These are phyloP conservation scores for Plasmodium gaboni DNA, from an alignment of 169 alveolate genomes.

Conservation along the genomic window DNA sequence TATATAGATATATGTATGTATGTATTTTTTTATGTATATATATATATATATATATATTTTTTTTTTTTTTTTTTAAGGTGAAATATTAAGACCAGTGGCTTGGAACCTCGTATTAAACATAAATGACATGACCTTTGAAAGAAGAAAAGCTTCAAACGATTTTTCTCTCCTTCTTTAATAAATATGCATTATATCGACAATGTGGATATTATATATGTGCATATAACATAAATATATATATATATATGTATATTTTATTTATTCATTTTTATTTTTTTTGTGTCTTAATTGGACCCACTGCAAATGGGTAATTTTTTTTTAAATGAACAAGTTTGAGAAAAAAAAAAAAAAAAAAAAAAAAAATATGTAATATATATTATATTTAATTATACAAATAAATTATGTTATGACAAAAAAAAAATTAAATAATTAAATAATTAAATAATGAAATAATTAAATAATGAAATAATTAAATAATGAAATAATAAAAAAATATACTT, in stretches of 20 bases:
- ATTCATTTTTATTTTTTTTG: background rate
- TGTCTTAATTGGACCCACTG: background rate
- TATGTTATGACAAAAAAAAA: background rate
- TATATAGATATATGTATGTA: background rate
- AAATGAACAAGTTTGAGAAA: background rate
- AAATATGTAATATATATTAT: background rate
- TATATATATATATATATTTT: background rate
- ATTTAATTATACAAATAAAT: background rate
- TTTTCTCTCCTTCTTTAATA: constrained; percentile 29
- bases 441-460: no score
- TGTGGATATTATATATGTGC: background rate
- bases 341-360: background rate
- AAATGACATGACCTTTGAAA: constrained; percentile 58
- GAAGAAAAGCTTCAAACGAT: constrained; percentile 61
- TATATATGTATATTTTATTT: background rate
- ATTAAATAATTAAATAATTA: background rate
- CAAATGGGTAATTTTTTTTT: background rate
- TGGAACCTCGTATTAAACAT: constrained; percentile 67
- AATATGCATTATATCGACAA: background rate
- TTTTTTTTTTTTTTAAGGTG: constrained; percentile 18
- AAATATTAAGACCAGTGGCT: constrained; percentile 67
- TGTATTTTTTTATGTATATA: background rate
- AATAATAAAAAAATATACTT: background rate
- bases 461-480: no score
- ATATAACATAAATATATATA: background rate